Conservation (phyloP, 2,329 filamentous ascomycete species). For the Dactylella cylindrospora region DNA sequence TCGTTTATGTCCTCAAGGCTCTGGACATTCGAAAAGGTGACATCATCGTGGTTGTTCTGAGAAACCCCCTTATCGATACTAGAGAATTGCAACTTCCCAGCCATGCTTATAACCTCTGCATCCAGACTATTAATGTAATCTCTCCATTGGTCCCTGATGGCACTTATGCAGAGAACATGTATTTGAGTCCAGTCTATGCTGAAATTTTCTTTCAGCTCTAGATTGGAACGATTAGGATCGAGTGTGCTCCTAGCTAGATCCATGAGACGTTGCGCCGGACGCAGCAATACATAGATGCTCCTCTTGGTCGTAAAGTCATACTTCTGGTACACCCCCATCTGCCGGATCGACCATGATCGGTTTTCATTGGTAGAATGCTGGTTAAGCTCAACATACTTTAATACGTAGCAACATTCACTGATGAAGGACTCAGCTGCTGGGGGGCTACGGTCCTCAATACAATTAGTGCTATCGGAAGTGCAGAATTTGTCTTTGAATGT, state of each 20-base stretch:
- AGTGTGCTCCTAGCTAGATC: background rate
- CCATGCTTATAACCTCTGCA: background rate
- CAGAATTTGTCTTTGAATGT: no score
- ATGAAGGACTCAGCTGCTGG: no score
- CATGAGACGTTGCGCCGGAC: background rate
- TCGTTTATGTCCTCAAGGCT: slow-evolving; percentile 6
- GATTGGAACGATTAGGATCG: background rate
- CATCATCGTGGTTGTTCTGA: background rate
- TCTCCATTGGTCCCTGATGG: slow-evolving; percentile 3
- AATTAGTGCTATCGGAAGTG: background rate
- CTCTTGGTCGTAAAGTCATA: background rate
- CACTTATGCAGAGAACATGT: background rate
- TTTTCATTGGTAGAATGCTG: background rate
- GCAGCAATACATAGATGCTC: background rate
- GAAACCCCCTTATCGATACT: background rate
- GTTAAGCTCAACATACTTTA: slow-evolving; percentile 4
- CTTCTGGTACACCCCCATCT: slow-evolving; percentile 2
- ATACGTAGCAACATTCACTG: slow-evolving; percentile 1
- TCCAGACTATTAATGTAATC: slow-evolving; percentile 7
- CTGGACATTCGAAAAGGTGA: background rate
- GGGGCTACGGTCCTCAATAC: background rate
- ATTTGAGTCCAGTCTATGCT: background rate
- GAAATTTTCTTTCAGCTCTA: background rate
- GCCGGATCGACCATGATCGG: background rate
- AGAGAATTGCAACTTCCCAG: background rate